phyloP scores from a whole-genome alignment of 2,329 filamentous ascomycete species.

The Trichoderma endophyticum region DNA sequence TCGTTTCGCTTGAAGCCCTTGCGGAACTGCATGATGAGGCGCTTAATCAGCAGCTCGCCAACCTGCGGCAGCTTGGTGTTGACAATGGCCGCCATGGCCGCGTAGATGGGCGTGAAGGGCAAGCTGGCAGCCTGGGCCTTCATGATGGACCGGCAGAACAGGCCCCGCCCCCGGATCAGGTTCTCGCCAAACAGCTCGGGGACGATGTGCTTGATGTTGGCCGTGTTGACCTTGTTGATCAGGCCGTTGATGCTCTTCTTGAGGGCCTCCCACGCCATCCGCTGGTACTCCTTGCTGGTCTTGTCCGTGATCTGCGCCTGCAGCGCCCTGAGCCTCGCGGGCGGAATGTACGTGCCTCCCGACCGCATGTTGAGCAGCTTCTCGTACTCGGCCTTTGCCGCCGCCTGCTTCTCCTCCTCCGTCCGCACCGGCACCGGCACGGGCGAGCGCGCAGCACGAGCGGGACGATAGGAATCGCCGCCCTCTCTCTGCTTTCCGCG shows the following conservation, averaged over 20 bases:
- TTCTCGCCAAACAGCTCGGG: conserved; percentile 96
- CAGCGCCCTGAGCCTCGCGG: conserved; percentile 81
- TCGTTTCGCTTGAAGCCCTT: conserved; percentile 96
- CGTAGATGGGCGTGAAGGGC: conserved; percentile 94
- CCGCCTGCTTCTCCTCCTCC: conserved; percentile 82
- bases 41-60: conserved; percentile 81
- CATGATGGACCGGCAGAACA: conserved; percentile 97
- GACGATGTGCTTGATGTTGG: conserved; percentile 96
- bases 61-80: conserved; percentile 97
- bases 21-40: conserved; percentile 86
- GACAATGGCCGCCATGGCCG: conserved; percentile 91
- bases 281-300: conserved; percentile 93
- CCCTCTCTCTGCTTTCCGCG: conserved; percentile 32
- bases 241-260: conserved; percentile 99
- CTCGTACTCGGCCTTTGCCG: conserved; percentile 88
- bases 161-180: conserved; percentile 79
- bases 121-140: conserved; percentile 95
- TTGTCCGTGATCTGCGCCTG: conserved; percentile 98
- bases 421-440: conserved; percentile 47
- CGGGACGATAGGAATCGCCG: conserved; percentile 49
- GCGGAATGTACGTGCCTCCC: conserved; percentile 94
- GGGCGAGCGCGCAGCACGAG: conserved; percentile 32
- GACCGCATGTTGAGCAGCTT: conserved; percentile 89
- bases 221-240: conserved; percentile 98
- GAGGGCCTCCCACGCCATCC: conserved; percentile 97